A percentile compares a stretch with the other conserved stretches of the same genome.
Evolutionary conservation across 176 grass and related monocot species (phyloP).

Genomic region (Thalia dealbata): DNA sequence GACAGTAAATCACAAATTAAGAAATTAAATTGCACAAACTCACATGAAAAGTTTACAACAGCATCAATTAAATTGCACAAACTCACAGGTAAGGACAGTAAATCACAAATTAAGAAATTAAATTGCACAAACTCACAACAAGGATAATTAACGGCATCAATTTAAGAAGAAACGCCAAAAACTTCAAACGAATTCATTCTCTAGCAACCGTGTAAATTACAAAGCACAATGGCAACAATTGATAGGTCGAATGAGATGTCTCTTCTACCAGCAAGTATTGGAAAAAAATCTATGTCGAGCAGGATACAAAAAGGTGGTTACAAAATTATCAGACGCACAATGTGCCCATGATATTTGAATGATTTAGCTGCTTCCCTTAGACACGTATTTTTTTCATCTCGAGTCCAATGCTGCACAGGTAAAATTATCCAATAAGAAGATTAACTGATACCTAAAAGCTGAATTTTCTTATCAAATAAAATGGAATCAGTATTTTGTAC

Average conservation of each 20-base stretch:
- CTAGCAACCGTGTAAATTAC: not conserved
- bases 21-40: too few species aligned
- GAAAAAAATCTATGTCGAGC: not conserved
- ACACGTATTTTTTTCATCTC: slow-evolving; percentile 71
- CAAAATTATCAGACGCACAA: slow-evolving; percentile 65
- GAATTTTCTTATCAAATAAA: too few species aligned
- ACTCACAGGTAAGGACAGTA: too few species aligned
- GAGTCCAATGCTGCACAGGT: slow-evolving; percentile 65
- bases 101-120: too few species aligned
- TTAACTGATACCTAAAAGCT: not conserved
- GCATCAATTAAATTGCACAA: too few species aligned
- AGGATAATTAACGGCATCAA: not conserved
- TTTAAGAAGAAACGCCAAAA: not conserved
- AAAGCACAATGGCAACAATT: not conserved
- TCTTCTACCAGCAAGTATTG: not conserved
- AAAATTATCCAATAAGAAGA: slow-evolving; percentile 5
- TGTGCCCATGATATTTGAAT: slow-evolving; percentile 54
- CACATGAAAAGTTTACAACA: too few species aligned
- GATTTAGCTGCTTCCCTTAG: slow-evolving; percentile 75
- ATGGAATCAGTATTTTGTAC: too few species aligned
- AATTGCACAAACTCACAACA: too few species aligned
- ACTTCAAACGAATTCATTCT: not conserved
- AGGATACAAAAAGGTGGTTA: slow-evolving; percentile 1
- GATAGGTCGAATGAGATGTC: not conserved
- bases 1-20: too few species aligned